These are phyloP conservation scores for Naematelia aurantialba DNA, from an alignment of 768 basidiomycete species.

Conservation along the genomic window DNA sequence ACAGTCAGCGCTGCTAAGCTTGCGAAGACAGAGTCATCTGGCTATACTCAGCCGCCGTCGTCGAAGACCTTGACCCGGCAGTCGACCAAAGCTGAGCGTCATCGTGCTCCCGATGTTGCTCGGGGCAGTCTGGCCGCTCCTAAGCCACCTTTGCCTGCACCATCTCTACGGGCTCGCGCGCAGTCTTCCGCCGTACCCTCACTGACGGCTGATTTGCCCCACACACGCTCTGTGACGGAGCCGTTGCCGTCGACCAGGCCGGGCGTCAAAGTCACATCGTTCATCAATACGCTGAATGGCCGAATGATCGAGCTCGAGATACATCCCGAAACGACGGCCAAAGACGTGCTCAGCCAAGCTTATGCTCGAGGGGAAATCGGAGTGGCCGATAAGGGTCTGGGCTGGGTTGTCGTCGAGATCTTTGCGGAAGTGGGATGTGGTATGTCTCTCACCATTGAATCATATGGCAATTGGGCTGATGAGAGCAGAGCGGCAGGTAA, in stretches of 20 bases:
- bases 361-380: conserved; percentile 64
- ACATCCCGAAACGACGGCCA: conserved; percentile 62
- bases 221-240: conserved; percentile 1
- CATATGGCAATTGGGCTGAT: conserved; percentile 2
- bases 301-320: conserved; percentile 64
- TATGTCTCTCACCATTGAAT: conserved; percentile 49
- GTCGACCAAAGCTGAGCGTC: neutral
- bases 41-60: neutral
- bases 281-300: conserved; percentile 25
- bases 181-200: conserved; percentile 3
- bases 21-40: neutral
- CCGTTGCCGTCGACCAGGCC: conserved; percentile 6
- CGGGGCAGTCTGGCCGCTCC: neutral
- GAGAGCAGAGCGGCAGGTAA: conserved; percentile 73
- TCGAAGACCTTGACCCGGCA: neutral
- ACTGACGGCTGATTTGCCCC: neutral
- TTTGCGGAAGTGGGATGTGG: conserved; percentile 91
- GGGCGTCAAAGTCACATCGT: conserved; percentile 5
- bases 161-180: conserved; percentile 7
- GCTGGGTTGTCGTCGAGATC: conserved; percentile 87
- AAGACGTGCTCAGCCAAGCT: conserved; percentile 67
- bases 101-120: neutral
- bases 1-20: neutral
- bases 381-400: conserved; percentile 55
- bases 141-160: conserved; percentile 1